These are phyloP conservation scores for Ustilago nuda DNA, from an alignment of 1,284 basidiomycete species.

Conservation along the genomic window DNA sequence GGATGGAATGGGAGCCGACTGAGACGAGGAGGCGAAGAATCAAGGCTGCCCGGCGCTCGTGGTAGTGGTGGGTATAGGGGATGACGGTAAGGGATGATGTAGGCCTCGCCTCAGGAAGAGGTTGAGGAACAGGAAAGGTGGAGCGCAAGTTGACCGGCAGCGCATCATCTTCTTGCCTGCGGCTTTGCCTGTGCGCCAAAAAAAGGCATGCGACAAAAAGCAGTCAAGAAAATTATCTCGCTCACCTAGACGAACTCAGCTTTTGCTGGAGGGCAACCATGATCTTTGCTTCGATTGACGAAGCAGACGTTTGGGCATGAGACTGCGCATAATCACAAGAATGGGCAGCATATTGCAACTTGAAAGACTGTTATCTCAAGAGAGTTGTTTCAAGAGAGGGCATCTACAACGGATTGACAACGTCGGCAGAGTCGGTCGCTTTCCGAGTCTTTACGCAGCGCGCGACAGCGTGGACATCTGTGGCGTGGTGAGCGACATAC, in stretches of 20 bases:
- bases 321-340: too few species aligned
- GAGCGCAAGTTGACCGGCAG: constrained; percentile 5
- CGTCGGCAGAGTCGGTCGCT: constrained; percentile 36
- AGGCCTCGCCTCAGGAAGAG: not conserved
- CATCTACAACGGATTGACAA: constrained; percentile 36
- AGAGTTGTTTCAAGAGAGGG: not conserved
- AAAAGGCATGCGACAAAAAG: not conserved
- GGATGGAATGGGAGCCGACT: not conserved
- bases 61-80: not conserved
- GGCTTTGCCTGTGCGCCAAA: not conserved
- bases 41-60: not conserved
- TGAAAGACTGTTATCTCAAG: not conserved
- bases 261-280: not conserved
- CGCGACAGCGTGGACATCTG: constrained; percentile 62
- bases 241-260: not conserved
- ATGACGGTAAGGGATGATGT: not conserved
- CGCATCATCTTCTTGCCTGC: not conserved
- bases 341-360: too few species aligned
- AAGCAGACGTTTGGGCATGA: too few species aligned
- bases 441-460: constrained; percentile 31
- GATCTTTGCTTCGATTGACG: not conserved
- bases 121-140: not conserved
- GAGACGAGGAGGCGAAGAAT: not conserved
- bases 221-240: not conserved
- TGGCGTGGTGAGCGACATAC: constrained; percentile 44